Percentiles rank a stretch among this genome's conserved stretches.
Conservation (phyloP, 1,284 basidiomycete species). For the Cryptococcus jaspeensis region DNA sequence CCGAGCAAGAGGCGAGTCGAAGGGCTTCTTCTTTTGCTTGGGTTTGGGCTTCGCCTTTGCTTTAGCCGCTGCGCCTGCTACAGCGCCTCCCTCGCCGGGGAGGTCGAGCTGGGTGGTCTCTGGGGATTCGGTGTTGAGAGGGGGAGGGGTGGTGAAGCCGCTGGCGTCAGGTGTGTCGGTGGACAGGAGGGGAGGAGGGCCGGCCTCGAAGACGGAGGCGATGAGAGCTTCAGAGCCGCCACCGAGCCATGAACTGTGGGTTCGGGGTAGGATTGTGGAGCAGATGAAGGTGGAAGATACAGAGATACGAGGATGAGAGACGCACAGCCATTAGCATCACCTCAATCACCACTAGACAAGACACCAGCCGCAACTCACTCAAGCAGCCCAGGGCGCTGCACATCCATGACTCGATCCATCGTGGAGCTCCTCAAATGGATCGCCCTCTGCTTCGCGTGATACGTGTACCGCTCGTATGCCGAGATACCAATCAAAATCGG, state of each 20-base stretch:
- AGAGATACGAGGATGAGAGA: background rate
- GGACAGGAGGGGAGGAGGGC: constrained; percentile 17
- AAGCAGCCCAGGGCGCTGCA: constrained; percentile 27
- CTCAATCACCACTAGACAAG: too few relatives aligned
- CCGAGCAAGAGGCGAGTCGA: constrained; percentile 30
- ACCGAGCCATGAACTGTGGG: constrained; percentile 44
- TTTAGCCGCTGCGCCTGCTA: background rate
- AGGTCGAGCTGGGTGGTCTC: background rate
- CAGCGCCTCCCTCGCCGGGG: too few relatives aligned
- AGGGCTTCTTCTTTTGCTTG: background rate
- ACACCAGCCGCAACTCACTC: constrained; percentile 30
- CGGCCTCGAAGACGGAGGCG: constrained; percentile 45
- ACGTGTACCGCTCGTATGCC: constrained; percentile 67
- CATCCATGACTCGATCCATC: constrained; percentile 20
- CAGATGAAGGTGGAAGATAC: too few relatives aligned
- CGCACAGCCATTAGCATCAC: background rate
- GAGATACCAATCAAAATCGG: constrained; percentile 75
- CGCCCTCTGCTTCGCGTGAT: constrained; percentile 21
- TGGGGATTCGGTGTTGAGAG: constrained; percentile 2
- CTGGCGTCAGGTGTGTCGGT: background rate
- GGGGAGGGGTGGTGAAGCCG: constrained; percentile 19
- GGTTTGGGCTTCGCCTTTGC: background rate
- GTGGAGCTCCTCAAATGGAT: constrained; percentile 26
- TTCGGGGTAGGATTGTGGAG: background rate
- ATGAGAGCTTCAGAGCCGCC: constrained; percentile 43